A percentile compares a stretch with the other conserved stretches of the same genome.
phyloP scores from a whole-genome alignment of 805 yeast genomes.

The Cyberlindnera mississippiensis region DNA sequence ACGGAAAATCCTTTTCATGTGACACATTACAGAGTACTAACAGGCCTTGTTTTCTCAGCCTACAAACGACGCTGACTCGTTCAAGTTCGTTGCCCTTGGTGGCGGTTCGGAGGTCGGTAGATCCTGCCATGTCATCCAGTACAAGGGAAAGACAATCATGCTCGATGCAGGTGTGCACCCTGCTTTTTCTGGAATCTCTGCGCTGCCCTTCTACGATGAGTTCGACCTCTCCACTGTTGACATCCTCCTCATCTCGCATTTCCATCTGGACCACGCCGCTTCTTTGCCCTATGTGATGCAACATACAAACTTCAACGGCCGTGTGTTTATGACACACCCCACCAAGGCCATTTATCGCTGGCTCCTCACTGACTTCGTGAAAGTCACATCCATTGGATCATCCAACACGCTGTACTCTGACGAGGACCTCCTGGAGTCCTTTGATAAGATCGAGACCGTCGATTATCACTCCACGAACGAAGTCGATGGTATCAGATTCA shows the following conservation, averaged over 20 bases:
- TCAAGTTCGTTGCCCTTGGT: conserved; percentile 84
- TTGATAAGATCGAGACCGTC: conserved; percentile 86
- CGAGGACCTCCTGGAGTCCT: conserved; percentile 82
- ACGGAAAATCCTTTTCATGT: neutral
- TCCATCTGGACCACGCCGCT: conserved; percentile 98
- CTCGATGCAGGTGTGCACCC: conserved; percentile 98
- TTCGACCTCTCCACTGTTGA: conserved; percentile 88
- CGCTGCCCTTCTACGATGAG: conserved; percentile 94
- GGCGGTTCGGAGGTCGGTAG: conserved; percentile 99
- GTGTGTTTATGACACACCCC: conserved; percentile 99
- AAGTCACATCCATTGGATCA: conserved; percentile 67
- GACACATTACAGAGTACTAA: conserved; percentile 1
- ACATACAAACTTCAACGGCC: conserved; percentile 88
- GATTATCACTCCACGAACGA: conserved; percentile 96
- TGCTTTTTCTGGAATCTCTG: conserved; percentile 82
- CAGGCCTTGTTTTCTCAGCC: conserved; percentile 2
- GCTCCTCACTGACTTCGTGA: conserved; percentile 89
- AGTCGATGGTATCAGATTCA: conserved; percentile 89
- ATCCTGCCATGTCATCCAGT: conserved; percentile 88
- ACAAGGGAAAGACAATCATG: conserved; percentile 94
- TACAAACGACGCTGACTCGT: conserved; percentile 27
- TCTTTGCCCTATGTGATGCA: conserved; percentile 97
- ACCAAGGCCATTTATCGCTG: conserved; percentile 97
- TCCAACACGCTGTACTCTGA: conserved; percentile 65
- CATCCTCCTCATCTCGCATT: conserved; percentile 83